Base-by-base conservation (phyloP, 495 filamentous ascomycete genomes). In the Daldinia grandis region DNA sequence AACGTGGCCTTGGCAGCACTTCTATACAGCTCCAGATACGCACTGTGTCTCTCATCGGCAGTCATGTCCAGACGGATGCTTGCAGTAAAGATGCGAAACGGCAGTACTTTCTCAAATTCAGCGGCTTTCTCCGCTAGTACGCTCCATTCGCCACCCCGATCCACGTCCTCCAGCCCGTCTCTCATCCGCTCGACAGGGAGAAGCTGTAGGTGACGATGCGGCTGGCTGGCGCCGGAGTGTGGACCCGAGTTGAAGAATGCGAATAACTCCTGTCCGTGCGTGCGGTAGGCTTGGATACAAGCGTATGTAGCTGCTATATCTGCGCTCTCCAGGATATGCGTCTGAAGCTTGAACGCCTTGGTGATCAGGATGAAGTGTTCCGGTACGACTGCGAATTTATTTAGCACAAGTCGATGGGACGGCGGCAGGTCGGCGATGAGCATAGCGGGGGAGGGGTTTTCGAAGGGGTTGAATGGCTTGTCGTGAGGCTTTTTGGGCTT, bases 171-270 rank as follows among this genome's bases (percentile, higher is more conserved):
- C 38, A 86, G 71, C 0, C 82, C 87, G 24, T 82, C 83, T 28
- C 78, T 80, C 91, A 94, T 94, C 5, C 83, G 78, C 51, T 88
- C 86, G 0, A 93, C 84, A 0, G 91, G 91, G 2, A 95, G 79
- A 33, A 96, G 88, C 75, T 96, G 92, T 3, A 96, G 64, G 72
- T 96, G 93, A 17, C 93, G 80, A 78, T 95, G 93, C 1, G 91
- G 86, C 78, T 96, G 92, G 58, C 88, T 91, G 5, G 92, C 91
- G 0, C 93, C 93, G n/a, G 89, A 92, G 55, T 90, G 83, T 1
- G 85, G 79, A 9, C 93, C 93, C 28, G 89, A 92, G 72, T 96
- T 96, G 83, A 93, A 96, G 78, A 95, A 96, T 12, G 88, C 91
- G 73, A 90, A 94, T 1, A 96, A 78, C 40, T 83, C 74, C 7